Evolutionary conservation across 2,329 filamentous ascomycete species (phyloP), one percentile per base, ranked within the genome.

Genomic region (Lachnellula cervina): DNA sequence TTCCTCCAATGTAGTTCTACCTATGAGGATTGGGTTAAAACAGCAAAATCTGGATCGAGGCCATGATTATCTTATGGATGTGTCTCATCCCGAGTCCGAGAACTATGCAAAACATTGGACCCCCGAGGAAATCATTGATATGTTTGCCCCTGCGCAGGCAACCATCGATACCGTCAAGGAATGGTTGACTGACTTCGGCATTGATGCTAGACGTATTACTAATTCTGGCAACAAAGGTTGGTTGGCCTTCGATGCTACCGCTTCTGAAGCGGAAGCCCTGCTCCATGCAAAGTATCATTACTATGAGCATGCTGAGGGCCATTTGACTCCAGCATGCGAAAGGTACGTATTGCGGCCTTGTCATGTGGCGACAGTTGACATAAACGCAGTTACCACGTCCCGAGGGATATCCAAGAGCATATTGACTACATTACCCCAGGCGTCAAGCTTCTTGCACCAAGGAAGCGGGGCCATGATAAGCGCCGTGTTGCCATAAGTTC

Each of bases 341-440:
- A 42, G 80, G 77, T 58, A 71, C 32, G 58, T 45, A 13, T 11
- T 6, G 16, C 72, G 77, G 21, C 14, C 74, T 80, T 42, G 74
- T 80, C 0, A 74, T 76, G 0, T 69, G 72, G 38, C 83, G 79
- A 78, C 81, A 78, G 73, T 25, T n/a, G 17, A 51, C 56, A 38
- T 55, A 40, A 32, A 25, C 1, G 9, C 34, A 65, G 65, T 38
- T 76, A 77, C 60, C 71, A 73, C 54, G 65, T 85, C 2, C 81
- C 81, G 16, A 65, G 64, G 44, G 76, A 83, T 60, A 71, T 84
- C 7, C 78, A 82, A 62, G 70, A 73, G 47, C 80, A 81, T 65
- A 79, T 84, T 58, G 79, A 82, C 60, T 76, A 79, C 17, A 77
- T 84, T 32, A 80, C 83, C 66, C 81, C 81, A 2, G 83, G 81